Evolutionary conservation across 129 eudicot species (phyloP), one percentile per base, ranked within the genome.

Genomic region (Flaveria brownii): DNA sequence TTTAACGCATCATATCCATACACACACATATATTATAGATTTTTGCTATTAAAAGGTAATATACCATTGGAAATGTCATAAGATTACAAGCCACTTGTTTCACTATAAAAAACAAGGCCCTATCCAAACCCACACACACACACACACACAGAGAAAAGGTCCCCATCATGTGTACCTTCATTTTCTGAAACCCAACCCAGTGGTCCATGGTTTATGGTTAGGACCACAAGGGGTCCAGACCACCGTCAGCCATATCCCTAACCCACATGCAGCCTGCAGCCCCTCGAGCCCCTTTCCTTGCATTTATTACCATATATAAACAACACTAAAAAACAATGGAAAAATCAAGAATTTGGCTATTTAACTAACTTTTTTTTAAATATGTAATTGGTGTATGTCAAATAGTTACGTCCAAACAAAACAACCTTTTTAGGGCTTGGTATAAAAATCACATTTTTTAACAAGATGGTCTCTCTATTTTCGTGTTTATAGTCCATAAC

Each of bases 131-230:
- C 82, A 50, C 4, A 49, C 26, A n/a, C 17, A 18, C 68, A 22
- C 68, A 52, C 43, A 28, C 30, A 28, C 30, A 28, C 30, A 28
- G 2, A 26, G 2, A 63, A 16, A 80, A 80, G 57, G 79, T 65
- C 83, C 43, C 54, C 79, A 73, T 66, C 68, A 42, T 23, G 41
- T 52, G 79, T 80, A 80, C 83, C 70, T 67, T 52, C 60, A 2
- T 73, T 80, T 33, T 45, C 83, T 73, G 83, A 66, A 54, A 73
- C 83, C 79, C 36, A 80, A 80, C 83, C 70, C 51, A 73, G 66
- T 80, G 83, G 83, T 73, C 83, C 83, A 73, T 80, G 51, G 61
- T 52, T 3, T 74, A 73, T 80, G 61, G 69, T 64, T 6, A 55
- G 75, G 75, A 72, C 77, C 78, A 49, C 56, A 36, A 78, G n/a